Base-by-base conservation (phyloP, 2,329 filamentous ascomycete genomes). In the Fusarium sp. region DNA sequence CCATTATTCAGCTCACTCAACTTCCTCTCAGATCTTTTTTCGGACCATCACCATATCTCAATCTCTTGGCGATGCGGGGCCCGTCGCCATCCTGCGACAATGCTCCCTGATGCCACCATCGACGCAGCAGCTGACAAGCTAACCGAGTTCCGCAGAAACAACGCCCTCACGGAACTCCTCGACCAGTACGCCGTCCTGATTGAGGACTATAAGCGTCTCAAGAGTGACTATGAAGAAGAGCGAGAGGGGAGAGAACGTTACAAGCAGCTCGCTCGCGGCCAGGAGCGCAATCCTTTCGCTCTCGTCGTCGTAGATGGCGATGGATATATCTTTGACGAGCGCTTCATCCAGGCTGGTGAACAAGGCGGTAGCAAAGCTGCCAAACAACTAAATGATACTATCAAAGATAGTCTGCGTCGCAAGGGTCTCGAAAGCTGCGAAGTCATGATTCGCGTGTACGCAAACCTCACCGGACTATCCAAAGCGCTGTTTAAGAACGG, bases 251-350 rank as follows among this genome's bases (percentile, higher is more conserved):
- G 85, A 6, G 85, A 88, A 62, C 83, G 82, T 43, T 88, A 88
- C 79, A 88, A 88, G 72, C 82, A 84, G 70, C 75, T 85, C 58
- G 83, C 83, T 7, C 80, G 81, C 53, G 81, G 80, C 14, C 79
- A 83, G 68, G 83, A 86, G 25, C 83, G 84, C 21, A 86, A 86
- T 64, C 84, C 87, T 0, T 90, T 90, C 69, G 86, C 87, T 2
- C 80, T 90, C 4, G 84, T 90, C 9, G 79, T 91, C 1, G 79
- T 91, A 14, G 88, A 91, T 59, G 89, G 88, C 21, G 88, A 91
- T 76, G 86, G 86, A 49, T 90, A 89, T 58, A 64, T 76, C 51
- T 81, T 89, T 72, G 81, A 84, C 34, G 85, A 88, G 42, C 76
- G 80, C 30, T 79, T 87, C 11, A 74, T 88, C 51, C 77, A 77